Percentiles rank a stretch among this genome's conserved stretches.
Evolutionary conservation across 2,329 filamentous ascomycete species (phyloP).

Genomic region (Botrytis deweyae): DNA sequence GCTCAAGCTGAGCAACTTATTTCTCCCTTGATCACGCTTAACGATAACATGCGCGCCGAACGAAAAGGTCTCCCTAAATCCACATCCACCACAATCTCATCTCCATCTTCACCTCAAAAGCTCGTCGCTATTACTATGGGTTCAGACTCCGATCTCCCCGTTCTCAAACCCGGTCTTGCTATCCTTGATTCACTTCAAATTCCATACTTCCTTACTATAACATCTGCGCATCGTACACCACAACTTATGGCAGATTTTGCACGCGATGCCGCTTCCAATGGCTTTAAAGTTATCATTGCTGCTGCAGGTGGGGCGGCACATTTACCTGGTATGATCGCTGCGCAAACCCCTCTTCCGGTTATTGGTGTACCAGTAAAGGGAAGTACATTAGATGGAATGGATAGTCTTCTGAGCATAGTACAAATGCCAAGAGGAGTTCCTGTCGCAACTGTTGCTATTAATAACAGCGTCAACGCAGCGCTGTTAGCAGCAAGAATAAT

Average conservation of each 20-base stretch:
- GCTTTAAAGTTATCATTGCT: conserved; percentile 43
- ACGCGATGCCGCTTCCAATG: conserved; percentile 29
- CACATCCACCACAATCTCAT: conserved; percentile 40
- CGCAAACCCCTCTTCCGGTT: conserved; percentile 54
- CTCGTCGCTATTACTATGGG: conserved; percentile 81
- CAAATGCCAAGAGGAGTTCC: conserved; percentile 76
- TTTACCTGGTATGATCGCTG: conserved; percentile 23
- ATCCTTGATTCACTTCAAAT: conserved; percentile 59
- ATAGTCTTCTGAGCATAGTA: conserved; percentile 66
- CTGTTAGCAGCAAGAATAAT: conserved; percentile 69
- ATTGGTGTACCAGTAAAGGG: conserved; percentile 78
- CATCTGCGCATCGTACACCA: conserved; percentile 76
- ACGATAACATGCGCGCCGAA: conserved; percentile 58
- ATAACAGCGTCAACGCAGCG: conserved; percentile 76
- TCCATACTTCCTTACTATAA: conserved; percentile 71
- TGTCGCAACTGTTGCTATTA: conserved; percentile 74
- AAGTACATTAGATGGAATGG: conserved; percentile 61
- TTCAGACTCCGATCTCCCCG: conserved; percentile 68
- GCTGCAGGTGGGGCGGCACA: conserved; percentile 71
- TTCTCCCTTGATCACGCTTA: conserved; percentile 66
- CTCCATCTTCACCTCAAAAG: conserved; percentile 42
- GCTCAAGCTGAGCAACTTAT: conserved; percentile 65
- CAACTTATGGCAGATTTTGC: conserved; percentile 68
- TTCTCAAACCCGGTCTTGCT: conserved; percentile 65
- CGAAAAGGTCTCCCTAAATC: conserved; percentile 45